Percentiles rank a stretch among this genome's conserved stretches.
phyloP scores from a whole-genome alignment of 2,329 filamentous ascomycete species.

The Penicillium oxalicum region DNA sequence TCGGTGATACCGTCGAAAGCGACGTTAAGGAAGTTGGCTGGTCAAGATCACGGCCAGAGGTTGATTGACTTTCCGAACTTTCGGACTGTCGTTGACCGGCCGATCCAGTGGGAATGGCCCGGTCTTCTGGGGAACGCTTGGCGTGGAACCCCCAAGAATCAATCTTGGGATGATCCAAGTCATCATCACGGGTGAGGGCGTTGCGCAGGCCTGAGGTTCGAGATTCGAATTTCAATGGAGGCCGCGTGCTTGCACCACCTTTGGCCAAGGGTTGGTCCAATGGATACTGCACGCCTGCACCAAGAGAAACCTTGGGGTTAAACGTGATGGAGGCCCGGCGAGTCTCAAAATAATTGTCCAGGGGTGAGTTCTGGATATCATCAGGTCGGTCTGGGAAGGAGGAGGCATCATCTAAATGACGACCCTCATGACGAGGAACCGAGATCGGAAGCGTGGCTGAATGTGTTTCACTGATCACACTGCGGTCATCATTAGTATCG shows the following conservation, averaged over 20 bases:
- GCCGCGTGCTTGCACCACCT: conserved; percentile 20
- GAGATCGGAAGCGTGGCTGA: conserved; percentile 41
- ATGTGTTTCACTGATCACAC: conserved; percentile 36
- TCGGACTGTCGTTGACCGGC: conserved; percentile 20
- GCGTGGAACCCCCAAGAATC: conserved; percentile 18
- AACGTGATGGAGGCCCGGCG: conserved; percentile 40
- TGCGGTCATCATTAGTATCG: conserved; percentile 37
- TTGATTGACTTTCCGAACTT: conserved; percentile 21
- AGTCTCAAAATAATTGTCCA: conserved; percentile 39
- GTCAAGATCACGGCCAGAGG: conserved; percentile 26
- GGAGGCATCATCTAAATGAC: conserved; percentile 21
- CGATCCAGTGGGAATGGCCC: conserved; percentile 22
- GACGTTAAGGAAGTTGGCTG: conserved; percentile 41
- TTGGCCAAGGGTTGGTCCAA: conserved; percentile 37
- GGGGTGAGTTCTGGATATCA: conserved; percentile 32
- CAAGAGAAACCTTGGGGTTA: conserved; percentile 37
- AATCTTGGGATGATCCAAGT: conserved; percentile 14
- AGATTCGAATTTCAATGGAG: conserved; percentile 25
- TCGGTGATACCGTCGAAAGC: conserved; percentile 39
- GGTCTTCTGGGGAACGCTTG: conserved; percentile 20
- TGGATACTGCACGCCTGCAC: conserved; percentile 34
- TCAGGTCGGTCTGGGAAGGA: conserved; percentile 35
- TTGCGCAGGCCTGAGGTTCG: conserved; percentile 33
- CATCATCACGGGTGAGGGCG: conserved; percentile 32
- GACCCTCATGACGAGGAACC: conserved; percentile 39